Base-by-base conservation (phyloP, 2,329 filamentous ascomycete species). In the Epichloe sp. region DNA sequence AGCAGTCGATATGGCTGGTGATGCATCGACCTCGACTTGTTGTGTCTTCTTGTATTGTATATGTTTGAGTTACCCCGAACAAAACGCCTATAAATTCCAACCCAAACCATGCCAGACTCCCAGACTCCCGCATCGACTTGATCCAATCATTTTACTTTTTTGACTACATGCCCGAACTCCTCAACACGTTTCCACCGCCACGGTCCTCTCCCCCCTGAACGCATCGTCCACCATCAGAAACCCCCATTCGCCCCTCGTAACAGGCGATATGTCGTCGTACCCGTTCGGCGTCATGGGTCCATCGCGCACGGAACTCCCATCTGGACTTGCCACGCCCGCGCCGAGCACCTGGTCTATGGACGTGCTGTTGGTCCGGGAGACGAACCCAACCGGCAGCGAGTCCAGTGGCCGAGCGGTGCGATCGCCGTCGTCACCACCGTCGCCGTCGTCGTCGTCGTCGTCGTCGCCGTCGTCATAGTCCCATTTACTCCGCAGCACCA, bases 1-100 rank as follows among this genome's bases (percentile, higher is more conserved):
- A 86, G 86, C 4, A 82, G 79, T 52, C 80, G 80, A 60, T 96
- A 96, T 70, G 90, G 90, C 5, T 96, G 88, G 87, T 55, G 47
- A 48, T 10, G 44, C 8, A 1, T 46, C 7, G 5, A 31, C 5
- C 23, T 31, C 43, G 23, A 21, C 26, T 31, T 31, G 40, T 14
- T 4, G 17, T 42, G 40, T 21, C 40, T 21, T n/a, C 1, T 42
- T 38, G 40, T n/a, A 21, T 42, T 42, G 23, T 26, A 6, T n/a
- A 12, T 37, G 14, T 47, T 37, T 23, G 21, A 23, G 42, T 23
- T 44, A 10, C 42, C 42, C 42, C 42, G 36, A n/a, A 31, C 26
- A 1, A 31, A 31, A 31, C 26, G 26, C 15, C 37, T 17, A 21
- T 42, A 12, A 19, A 19, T 19, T 42, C 10, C 40, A 42, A 42